Evolutionary conservation across 805 yeast species (phyloP).

Genomic region (Jamesozyma rosinii): DNA sequence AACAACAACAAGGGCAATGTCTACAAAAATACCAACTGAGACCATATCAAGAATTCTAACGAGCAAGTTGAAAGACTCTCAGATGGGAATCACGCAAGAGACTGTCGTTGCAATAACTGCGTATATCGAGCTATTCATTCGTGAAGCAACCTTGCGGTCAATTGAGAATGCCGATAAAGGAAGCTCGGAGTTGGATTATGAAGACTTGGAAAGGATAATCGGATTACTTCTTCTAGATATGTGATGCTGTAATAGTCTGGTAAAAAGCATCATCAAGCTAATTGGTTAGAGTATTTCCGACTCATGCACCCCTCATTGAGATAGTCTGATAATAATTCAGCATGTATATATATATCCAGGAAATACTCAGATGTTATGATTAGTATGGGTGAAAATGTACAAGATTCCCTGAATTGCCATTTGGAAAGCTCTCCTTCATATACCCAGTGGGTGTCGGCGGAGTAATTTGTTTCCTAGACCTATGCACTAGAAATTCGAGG

Average conservation of each 20-base stretch:
- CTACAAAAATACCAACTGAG: conserved; percentile 3
- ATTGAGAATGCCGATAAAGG: conserved; percentile 18
- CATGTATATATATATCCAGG: too few relatives aligned
- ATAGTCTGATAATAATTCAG: too few relatives aligned
- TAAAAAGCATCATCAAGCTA: too few relatives aligned
- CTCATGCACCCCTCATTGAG: too few relatives aligned
- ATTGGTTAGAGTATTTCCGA: too few relatives aligned
- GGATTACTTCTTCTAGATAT: conserved; percentile 28
- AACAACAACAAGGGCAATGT: neutral
- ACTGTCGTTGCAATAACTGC: conserved; percentile 15
- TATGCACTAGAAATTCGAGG: too few relatives aligned
- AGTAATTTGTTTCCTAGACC: too few relatives aligned
- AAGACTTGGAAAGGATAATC: conserved; percentile 25
- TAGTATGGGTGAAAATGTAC: too few relatives aligned
- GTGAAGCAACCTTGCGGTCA: conserved; percentile 26
- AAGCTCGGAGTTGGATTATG: conserved; percentile 9
- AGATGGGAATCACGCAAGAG: conserved; percentile 19
- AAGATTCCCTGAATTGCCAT: too few relatives aligned
- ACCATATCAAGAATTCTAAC: conserved; percentile 15
- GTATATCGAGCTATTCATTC: conserved; percentile 23
- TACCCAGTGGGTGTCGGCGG: too few relatives aligned
- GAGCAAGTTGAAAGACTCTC: conserved; percentile 12
- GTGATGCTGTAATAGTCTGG: conserved; percentile 6
- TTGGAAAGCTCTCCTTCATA: too few relatives aligned
- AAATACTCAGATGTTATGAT: too few relatives aligned